Evolutionary conservation across 2,329 filamentous ascomycete species (phyloP), one percentile per base, ranked within the genome.

Genomic region (Colletotrichum sidae): DNA sequence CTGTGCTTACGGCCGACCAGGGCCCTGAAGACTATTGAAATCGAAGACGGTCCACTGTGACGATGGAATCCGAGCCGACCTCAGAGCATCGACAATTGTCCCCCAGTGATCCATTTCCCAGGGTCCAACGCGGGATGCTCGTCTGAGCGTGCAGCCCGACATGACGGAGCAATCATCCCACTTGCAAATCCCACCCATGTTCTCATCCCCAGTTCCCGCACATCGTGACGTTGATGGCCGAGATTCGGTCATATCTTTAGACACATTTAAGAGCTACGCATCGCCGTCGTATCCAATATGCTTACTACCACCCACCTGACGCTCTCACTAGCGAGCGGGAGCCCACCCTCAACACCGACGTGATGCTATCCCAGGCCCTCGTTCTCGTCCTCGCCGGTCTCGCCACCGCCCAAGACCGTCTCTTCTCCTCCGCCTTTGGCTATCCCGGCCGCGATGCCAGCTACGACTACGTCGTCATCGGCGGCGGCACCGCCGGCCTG

Each of bases 401-500:
- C 39, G 56, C 7, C 13, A 38, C 38, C 33, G 61, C 61, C 15
- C 50, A 60, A 6, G 45, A 60, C 33, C 56, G 61, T 17, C 44
- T 65, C 34, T 60, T 55, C 35, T 66, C 58, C 15, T 62, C 53
- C 7, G 67, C 67, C 1, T 70, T 70, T 38, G 68, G 64, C 33
- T 59, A 68, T 8, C 64, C 67, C 17, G 67, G 68, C 35, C 49
- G 51, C 42, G 57, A 70, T 51, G 55, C 60, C 6, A 70, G 64
- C 37, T 70, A 56, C 42, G 67, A 70, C 47, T 70, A 68, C 55
- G 33, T 69, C 34, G 35, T 81, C 8, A 71, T 79, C 25, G 78
- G 79, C 37, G 79, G 79, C 38, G 79, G 79, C 17, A 80, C 74
- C 0, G 78, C 76, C 2, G 79, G 79, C 35, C 71, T 76, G 42